phyloP scores from a whole-genome alignment of 768 basidiomycete species.

The Auriscalpium orientale region DNA sequence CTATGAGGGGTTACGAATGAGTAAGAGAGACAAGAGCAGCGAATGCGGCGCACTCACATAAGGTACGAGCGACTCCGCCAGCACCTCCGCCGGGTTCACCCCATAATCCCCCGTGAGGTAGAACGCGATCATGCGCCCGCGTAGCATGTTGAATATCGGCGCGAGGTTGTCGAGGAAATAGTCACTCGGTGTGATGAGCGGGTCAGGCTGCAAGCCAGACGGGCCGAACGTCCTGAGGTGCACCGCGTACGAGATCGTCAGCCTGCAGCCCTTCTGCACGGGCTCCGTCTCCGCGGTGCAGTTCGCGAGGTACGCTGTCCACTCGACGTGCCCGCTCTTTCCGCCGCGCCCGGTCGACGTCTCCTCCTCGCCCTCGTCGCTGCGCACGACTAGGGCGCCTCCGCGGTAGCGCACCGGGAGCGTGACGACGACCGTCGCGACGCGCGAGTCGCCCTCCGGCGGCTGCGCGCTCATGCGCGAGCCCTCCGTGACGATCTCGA shows the following conservation, averaged over 20 bases:
- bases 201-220: constrained; percentile 40
- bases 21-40: background rate
- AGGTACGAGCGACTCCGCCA: constrained; percentile 67
- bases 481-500: constrained; percentile 61
- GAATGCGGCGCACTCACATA: constrained; percentile 37
- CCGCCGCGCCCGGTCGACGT: constrained; percentile 55
- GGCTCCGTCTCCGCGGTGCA: constrained; percentile 70
- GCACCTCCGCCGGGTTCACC: constrained; percentile 58
- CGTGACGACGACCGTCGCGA: constrained; percentile 66
- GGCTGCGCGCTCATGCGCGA: constrained; percentile 51
- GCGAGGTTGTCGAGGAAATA: constrained; percentile 64
- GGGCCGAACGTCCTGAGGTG: constrained; percentile 64
- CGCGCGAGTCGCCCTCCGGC: constrained; percentile 54
- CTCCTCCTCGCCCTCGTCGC: constrained; percentile 49
- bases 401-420: constrained; percentile 71
- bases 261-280: constrained; percentile 61
- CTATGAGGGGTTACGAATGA: constrained; percentile 26
- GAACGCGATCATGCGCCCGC: constrained; percentile 68
- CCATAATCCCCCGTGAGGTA: constrained; percentile 63
- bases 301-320: constrained; percentile 69
- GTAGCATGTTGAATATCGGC: constrained; percentile 62
- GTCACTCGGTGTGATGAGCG: constrained; percentile 67
- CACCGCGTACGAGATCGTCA: constrained; percentile 66
- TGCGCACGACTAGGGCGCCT: constrained; percentile 53
- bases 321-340: constrained; percentile 63